phyloP scores from a whole-genome alignment of 768 basidiomycete species.

The Pleurotus ostreatus region DNA sequence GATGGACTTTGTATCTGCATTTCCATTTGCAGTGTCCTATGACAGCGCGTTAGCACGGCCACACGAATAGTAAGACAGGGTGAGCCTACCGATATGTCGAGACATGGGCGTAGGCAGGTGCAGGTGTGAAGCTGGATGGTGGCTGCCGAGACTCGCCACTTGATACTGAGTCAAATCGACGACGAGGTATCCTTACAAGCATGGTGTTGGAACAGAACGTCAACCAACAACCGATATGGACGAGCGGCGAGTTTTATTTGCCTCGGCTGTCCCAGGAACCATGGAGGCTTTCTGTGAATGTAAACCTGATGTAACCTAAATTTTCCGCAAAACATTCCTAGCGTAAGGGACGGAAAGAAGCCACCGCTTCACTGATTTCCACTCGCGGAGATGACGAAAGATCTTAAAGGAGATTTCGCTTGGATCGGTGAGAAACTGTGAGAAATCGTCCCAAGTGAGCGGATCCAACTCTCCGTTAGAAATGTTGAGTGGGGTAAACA shows the following conservation, averaged over 20 bases:
- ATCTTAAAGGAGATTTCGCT: slow-evolving; percentile 7
- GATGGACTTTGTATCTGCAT: slow-evolving; percentile 61
- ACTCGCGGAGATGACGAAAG: slow-evolving; percentile 9
- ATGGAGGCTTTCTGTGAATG: slow-evolving; percentile 4
- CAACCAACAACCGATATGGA: slow-evolving; percentile 6
- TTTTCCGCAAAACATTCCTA: slow-evolving; percentile 8
- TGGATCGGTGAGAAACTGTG: slow-evolving; percentile 1
- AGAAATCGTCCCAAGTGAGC: neutral
- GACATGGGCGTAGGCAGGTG: slow-evolving; percentile 38
- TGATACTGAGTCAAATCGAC: slow-evolving; percentile 24
- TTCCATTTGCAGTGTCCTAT: slow-evolving; percentile 52
- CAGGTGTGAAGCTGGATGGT: slow-evolving; percentile 30
- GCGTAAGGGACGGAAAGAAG: slow-evolving; percentile 9
- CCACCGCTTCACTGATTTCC: neutral
- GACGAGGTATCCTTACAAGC: slow-evolving; percentile 25
- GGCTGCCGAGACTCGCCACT: slow-evolving; percentile 18
- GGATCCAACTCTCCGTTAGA: neutral
- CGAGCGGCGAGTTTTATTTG: slow-evolving; percentile 2
- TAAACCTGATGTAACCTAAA: slow-evolving; percentile 7
- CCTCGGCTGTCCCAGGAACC: slow-evolving; percentile 5
- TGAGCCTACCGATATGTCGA: slow-evolving; percentile 45
- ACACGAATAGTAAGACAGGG: neutral
- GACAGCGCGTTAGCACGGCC: neutral
- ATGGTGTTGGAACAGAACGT: slow-evolving; percentile 16
- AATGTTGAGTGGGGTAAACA: too few relatives aligned